Evolutionary conservation across 2,329 filamentous ascomycete genomes (phyloP).

Genomic region (Helminthosporium solani): DNA sequence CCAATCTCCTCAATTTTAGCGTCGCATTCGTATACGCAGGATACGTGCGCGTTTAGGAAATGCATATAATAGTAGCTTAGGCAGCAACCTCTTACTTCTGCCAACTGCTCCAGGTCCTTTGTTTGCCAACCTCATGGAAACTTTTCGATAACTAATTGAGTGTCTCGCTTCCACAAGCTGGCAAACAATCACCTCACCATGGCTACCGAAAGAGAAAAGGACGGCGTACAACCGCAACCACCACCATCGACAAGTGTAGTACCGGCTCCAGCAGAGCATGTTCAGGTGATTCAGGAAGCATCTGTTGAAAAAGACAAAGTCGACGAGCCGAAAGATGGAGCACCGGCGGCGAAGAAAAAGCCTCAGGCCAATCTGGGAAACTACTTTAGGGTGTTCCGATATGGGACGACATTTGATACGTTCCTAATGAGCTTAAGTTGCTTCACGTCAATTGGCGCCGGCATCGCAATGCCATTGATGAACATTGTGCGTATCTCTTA

Average conservation of each 20-base stretch:
- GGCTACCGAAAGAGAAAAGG: background rate
- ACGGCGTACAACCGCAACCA: conserved; percentile 2
- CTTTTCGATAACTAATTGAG: background rate
- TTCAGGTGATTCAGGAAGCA: conserved; percentile 12
- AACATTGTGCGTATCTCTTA: conserved; percentile 56
- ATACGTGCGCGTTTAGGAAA: too few species aligned
- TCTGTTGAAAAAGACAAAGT: conserved; percentile 7
- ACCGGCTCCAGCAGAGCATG: conserved; percentile 14
- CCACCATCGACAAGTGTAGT: conserved; percentile 11
- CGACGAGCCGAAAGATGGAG: conserved; percentile 2
- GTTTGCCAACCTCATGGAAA: background rate
- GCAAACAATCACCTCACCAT: background rate
- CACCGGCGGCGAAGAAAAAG: conserved; percentile 11
- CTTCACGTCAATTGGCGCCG: conserved; percentile 37
- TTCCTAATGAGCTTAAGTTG: conserved; percentile 27
- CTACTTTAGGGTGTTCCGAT: conserved; percentile 38
- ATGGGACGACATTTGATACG: conserved; percentile 36
- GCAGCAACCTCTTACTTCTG: background rate
- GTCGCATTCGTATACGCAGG: too few species aligned
- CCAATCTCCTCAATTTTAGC: too few species aligned
- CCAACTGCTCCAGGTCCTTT: background rate
- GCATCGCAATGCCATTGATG: conserved; percentile 54
- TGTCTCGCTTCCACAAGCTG: background rate
- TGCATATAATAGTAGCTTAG: background rate
- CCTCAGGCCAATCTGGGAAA: conserved; percentile 26